Base-by-base conservation (phyloP, 306 rosid genomes). In the Trifolium fragiferum region DNA sequence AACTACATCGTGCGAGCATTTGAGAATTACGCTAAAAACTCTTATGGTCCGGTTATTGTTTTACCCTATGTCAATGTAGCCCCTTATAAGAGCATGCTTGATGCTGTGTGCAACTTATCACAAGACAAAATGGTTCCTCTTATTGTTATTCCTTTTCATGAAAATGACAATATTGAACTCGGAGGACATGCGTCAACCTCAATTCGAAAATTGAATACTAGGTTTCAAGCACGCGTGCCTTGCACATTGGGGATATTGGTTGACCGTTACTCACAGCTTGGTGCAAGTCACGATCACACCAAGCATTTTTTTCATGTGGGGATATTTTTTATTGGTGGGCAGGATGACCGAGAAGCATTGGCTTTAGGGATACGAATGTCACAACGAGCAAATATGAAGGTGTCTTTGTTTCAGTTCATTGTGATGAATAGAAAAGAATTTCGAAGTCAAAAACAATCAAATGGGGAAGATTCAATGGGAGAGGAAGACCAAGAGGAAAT, bases 171-270 rank as follows among this genome's bases (percentile, higher is more conserved):
- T 1, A 16, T 59, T 35, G 68, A 80, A n/a, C 60, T 44, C 7
- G 62, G 23, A 0, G 60, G 46, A 7, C 62, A 38, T 33, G 15
- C 18, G 16, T 13, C 69, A 0, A 1, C 23, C 0, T 12, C 75
- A 3, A 72, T 89, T 0, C 84, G 86, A 4, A 85, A 74, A 15
- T 62, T 87, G 68, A 91, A 89, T 23, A 1, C 35, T 0, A 78
- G 33, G 5, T 47, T 87, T 14, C 87, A 81, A 59, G 60, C 41
- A 0, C 32, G 16, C 1, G 78, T 75, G 2, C 90, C 89, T 0
- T 87, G 88, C 80, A 84, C 93, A 1, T 77, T 91, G 51, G 97
- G 97, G 10, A 71, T 89, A 44, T 83, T 91, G 0, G 91, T 91
- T 6, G 95, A 91, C 12, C 62, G 84, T 54, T 49, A 76, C 40